A percentile compares a stretch with the other conserved stretches of the same genome.
phyloP scores from a whole-genome alignment of 495 filamentous ascomycete genomes.

The Xylaria palmicola region DNA sequence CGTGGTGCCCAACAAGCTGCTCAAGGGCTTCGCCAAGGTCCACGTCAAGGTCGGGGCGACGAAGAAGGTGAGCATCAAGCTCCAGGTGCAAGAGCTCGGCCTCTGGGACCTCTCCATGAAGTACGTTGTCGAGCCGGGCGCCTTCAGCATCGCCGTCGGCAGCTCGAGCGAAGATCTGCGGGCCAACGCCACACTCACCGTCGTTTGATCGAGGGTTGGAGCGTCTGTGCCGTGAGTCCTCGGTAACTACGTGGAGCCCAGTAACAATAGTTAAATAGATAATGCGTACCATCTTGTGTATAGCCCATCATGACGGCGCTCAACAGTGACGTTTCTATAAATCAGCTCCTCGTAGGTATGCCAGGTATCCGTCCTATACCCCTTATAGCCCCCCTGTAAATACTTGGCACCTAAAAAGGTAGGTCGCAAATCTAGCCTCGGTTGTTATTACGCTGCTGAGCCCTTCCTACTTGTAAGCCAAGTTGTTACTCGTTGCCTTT shows the following conservation, averaged over 20 bases:
- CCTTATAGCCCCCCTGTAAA: neutral
- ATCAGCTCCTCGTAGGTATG: too few species aligned
- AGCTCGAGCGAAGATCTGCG: constrained; percentile 56
- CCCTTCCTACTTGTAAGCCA: too few species aligned
- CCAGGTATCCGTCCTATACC: too few species aligned
- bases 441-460: too few species aligned
- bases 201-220: constrained; percentile 19
- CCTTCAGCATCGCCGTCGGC: constrained; percentile 60
- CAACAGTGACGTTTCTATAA: too few species aligned
- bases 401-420: neutral
- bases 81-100: constrained; percentile 53
- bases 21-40: constrained; percentile 72
- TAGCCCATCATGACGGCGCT: neutral
- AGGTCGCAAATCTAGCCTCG: too few species aligned
- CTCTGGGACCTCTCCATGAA: constrained; percentile 62
- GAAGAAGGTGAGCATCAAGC: constrained; percentile 53
- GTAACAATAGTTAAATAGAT: neutral
- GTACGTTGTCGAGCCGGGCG: constrained; percentile 68
- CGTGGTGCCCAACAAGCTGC: constrained; percentile 61
- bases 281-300: neutral
- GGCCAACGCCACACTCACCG: constrained; percentile 55
- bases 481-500: too few species aligned
- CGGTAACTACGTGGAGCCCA: neutral
- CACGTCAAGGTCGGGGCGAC: constrained; percentile 58
- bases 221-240: neutral